Percentiles rank a stretch among this genome's conserved stretches.
Conservation (phyloP, 1,284 basidiomycete genomes). For the Malassezia obtusa region DNA sequence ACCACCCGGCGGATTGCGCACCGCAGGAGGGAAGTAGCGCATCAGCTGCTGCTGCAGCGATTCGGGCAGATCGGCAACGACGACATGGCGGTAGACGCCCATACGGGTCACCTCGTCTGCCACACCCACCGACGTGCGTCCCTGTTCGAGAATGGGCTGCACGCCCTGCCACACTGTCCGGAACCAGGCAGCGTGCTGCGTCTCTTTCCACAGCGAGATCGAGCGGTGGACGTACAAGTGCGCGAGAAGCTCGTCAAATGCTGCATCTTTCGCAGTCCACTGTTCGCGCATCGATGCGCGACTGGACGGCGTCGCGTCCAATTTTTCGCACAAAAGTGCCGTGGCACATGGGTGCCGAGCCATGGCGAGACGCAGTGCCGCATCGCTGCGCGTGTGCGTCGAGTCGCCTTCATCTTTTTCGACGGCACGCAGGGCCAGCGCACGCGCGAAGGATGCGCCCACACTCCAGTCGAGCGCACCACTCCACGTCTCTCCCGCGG, state of each 20-base stretch:
- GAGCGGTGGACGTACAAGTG: constrained; percentile 38
- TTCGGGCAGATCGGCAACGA: constrained; percentile 44
- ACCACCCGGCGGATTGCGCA: constrained; percentile 25
- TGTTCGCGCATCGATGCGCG: constrained; percentile 5
- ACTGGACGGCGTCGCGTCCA: constrained; percentile 20
- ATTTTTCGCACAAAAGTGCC: constrained; percentile 34
- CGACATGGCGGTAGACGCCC: constrained; percentile 40
- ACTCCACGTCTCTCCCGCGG: constrained; percentile 20
- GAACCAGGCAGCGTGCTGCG: constrained; percentile 28
- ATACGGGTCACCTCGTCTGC: constrained; percentile 21
- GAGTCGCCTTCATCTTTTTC: constrained; percentile 34
- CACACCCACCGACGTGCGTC: constrained; percentile 5
- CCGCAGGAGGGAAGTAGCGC: constrained; percentile 29
- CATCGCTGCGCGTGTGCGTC: constrained; percentile 14
- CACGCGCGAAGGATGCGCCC: constrained; percentile 31
- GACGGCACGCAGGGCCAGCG: constrained; percentile 29
- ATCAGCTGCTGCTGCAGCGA: constrained; percentile 33
- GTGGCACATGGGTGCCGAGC: constrained; percentile 32
- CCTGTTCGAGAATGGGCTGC: background rate
- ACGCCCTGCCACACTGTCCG: constrained; percentile 15
- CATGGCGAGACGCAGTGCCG: constrained; percentile 33
- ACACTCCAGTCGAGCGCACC: constrained; percentile 43
- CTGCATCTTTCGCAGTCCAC: constrained; percentile 14
- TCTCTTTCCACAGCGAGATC: constrained; percentile 42
- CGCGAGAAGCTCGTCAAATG: constrained; percentile 28